Conservation (phyloP, 2,329 filamentous ascomycete species). For the Fusarium beomiforme region DNA sequence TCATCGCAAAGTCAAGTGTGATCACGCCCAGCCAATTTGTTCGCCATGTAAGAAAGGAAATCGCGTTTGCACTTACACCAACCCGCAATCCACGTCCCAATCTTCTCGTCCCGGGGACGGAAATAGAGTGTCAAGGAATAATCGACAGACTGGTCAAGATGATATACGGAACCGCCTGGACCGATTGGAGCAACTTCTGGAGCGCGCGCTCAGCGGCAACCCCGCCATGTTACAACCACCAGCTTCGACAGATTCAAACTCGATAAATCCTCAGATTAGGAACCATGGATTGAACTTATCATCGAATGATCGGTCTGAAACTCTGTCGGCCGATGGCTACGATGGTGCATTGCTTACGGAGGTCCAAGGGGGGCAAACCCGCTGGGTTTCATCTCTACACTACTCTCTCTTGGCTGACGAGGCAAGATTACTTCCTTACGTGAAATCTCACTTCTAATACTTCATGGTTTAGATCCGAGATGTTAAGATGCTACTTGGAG, state of each 20-base stretch:
- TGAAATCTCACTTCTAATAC: neutral
- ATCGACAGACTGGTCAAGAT: neutral
- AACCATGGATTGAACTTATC: rapidly evolving
- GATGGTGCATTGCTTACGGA: slow-evolving; percentile 3
- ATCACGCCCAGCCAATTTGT: neutral
- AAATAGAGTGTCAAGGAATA: neutral
- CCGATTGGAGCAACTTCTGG: neutral
- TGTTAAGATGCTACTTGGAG: neutral
- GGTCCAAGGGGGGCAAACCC: neutral
- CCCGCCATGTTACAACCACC: neutral
- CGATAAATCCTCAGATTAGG: rapidly evolving
- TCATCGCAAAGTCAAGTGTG: neutral
- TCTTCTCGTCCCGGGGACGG: neutral
- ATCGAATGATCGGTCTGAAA: neutral
- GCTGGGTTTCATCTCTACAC: slow-evolving; percentile 4
- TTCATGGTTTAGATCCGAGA: neutral
- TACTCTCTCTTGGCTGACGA: slow-evolving; percentile 2
- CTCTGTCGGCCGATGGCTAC: neutral
- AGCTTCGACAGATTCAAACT: neutral
- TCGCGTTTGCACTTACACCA: neutral
- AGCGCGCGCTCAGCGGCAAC: neutral
- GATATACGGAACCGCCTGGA: slow-evolving; percentile 1
- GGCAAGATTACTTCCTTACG: neutral
- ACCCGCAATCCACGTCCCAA: neutral
- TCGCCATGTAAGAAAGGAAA: slow-evolving; percentile 2